These are phyloP conservation scores for Septoria petroselini DNA, from an alignment of 2,329 filamentous ascomycete genomes.

Conservation along the genomic window DNA sequence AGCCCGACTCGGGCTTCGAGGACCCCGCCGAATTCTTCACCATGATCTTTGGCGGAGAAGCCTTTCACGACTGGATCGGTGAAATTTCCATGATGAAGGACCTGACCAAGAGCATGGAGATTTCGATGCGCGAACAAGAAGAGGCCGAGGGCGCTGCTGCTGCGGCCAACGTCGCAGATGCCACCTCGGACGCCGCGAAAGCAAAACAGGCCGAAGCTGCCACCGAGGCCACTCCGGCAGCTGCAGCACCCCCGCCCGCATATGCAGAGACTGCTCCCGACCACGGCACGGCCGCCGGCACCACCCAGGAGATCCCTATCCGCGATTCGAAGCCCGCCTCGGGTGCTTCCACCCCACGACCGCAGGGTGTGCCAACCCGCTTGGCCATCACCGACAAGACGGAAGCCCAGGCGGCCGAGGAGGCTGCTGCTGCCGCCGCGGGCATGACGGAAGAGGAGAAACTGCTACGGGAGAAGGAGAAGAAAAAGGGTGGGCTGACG, in stretches of 20 bases:
- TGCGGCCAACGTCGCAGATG: constrained; percentile 34
- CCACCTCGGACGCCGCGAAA: constrained; percentile 46
- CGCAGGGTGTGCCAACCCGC: constrained; percentile 66
- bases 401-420: constrained; percentile 72
- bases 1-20: constrained; percentile 85
- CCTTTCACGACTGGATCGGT: constrained; percentile 93
- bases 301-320: constrained; percentile 27
- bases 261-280: constrained; percentile 19
- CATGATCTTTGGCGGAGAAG: constrained; percentile 96
- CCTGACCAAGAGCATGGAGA: constrained; percentile 96
- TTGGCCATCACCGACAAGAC: constrained; percentile 85
- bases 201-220: constrained; percentile 24
- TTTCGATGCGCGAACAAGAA: constrained; percentile 78
- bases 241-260: constrained; percentile 16
- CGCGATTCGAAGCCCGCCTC: constrained; percentile 30
- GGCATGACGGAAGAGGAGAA: constrained; percentile 71
- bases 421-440: constrained; percentile 61
- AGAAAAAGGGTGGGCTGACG: constrained; percentile 81
- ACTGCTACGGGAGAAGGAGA: constrained; percentile 73
- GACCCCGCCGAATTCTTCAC: constrained; percentile 97
- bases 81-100: constrained; percentile 99
- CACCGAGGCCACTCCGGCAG: constrained; percentile 24
- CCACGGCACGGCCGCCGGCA: constrained; percentile 12
- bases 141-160: constrained; percentile 51
- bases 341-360: constrained; percentile 50